These are phyloP conservation scores for Talaromyces sp. DNA, from an alignment of 2,329 filamentous ascomycete species.

Conservation along the genomic window DNA sequence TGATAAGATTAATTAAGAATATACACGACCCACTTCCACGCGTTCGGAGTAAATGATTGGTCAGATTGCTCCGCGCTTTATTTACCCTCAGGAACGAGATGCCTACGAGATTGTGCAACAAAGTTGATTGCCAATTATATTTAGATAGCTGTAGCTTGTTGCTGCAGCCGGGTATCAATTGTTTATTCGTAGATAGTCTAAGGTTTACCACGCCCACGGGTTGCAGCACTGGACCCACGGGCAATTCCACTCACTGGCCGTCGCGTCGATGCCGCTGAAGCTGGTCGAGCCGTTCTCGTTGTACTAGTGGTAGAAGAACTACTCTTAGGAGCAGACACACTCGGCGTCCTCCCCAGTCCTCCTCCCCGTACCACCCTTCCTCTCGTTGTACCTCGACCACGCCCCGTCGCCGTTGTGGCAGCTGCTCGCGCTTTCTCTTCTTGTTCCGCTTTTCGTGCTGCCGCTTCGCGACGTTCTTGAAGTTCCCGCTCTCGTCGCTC, in stretches of 20 bases:
- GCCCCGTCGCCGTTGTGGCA: slow-evolving; percentile 28
- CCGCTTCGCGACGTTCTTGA: slow-evolving; percentile 71
- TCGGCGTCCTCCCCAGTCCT: slow-evolving; percentile 39
- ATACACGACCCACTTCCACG: not conserved
- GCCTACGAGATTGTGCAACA: not conserved
- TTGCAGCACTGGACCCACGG: slow-evolving; percentile 34
- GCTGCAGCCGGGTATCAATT: slow-evolving; percentile 16
- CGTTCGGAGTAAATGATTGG: not conserved
- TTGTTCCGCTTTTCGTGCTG: slow-evolving; percentile 54
- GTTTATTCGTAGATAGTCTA: not conserved
- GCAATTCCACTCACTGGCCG: slow-evolving; percentile 42
- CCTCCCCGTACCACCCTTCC: slow-evolving; percentile 36
- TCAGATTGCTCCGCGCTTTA: not conserved
- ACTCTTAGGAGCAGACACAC: slow-evolving; percentile 28
- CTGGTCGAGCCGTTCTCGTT: slow-evolving; percentile 11
- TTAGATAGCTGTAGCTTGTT: not conserved
- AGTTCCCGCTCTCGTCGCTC: slow-evolving; percentile 76
- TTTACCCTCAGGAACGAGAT: not conserved
- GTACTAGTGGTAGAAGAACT: not conserved
- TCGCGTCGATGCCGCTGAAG: slow-evolving; percentile 32
- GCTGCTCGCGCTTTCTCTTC: slow-evolving; percentile 43
- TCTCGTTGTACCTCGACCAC: slow-evolving; percentile 35
- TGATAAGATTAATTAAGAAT: not conserved
- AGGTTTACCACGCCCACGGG: slow-evolving; percentile 34
- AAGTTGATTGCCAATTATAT: not conserved